These are phyloP conservation scores for Phytophthora hibernalis DNA, from an alignment of 352 stramenopile genomes.

Conservation along the genomic window DNA sequence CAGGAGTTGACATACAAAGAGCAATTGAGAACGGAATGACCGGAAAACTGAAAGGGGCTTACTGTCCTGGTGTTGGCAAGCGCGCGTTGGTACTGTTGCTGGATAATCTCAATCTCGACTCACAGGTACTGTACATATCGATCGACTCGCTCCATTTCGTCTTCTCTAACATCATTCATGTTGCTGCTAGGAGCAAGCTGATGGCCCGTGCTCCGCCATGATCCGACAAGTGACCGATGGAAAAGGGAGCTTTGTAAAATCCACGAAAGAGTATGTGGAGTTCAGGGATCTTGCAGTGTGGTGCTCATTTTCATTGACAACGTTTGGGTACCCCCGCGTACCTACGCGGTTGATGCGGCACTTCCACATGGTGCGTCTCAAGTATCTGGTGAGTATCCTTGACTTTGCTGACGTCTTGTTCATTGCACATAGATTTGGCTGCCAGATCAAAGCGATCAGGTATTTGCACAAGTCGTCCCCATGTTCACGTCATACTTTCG, in stretches of 20 bases:
- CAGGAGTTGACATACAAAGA: slow-evolving; percentile 43
- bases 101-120: slow-evolving; percentile 71
- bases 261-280: slow-evolving; percentile 65
- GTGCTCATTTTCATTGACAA: slow-evolving; percentile 54
- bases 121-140: slow-evolving; percentile 40
- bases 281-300: slow-evolving; percentile 60
- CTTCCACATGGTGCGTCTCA: slow-evolving; percentile 58
- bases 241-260: slow-evolving; percentile 57
- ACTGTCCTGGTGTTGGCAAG: slow-evolving; percentile 61
- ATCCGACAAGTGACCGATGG: slow-evolving; percentile 70
- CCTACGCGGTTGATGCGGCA: slow-evolving; percentile 62
- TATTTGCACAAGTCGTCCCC: slow-evolving; percentile 49
- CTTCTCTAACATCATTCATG: background rate
- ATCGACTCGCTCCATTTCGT: background rate
- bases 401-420: background rate
- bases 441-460: slow-evolving; percentile 43
- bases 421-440: slow-evolving; percentile 46
- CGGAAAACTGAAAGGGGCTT: slow-evolving; percentile 62
- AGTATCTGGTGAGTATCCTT: background rate
- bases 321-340: slow-evolving; percentile 50
- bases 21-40: slow-evolving; percentile 49
- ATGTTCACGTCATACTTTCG: slow-evolving; percentile 53
- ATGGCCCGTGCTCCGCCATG: slow-evolving; percentile 52
- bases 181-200: slow-evolving; percentile 11
- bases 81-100: slow-evolving; percentile 49